Percentiles rank a stretch among this genome's conserved stretches.
Conservation (phyloP, 2,329 filamentous ascomycete species). For the Arthrobotrys megalospora region DNA sequence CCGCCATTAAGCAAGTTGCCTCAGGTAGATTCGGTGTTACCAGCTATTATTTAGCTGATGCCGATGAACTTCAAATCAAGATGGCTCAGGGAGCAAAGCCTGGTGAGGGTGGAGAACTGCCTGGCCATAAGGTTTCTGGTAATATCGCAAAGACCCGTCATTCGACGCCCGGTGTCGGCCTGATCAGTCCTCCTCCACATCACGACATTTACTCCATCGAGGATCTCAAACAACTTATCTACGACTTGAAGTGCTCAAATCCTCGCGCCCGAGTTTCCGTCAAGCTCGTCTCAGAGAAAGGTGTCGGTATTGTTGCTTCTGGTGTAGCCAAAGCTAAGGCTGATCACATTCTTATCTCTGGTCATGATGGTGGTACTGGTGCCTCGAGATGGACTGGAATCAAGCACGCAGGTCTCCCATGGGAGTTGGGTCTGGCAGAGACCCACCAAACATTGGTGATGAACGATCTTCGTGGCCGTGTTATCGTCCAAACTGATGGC, state of each 20-base stretch:
- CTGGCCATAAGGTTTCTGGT: slow-evolving; percentile 95
- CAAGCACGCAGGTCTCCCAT: slow-evolving; percentile 96
- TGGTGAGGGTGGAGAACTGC: slow-evolving; percentile 94
- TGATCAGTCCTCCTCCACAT: slow-evolving; percentile 95
- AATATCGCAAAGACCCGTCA: slow-evolving; percentile 94
- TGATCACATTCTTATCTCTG: slow-evolving; percentile 95
- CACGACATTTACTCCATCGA: slow-evolving; percentile 99
- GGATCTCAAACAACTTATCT: slow-evolving; percentile 97
- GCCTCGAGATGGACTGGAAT: slow-evolving; percentile 98
- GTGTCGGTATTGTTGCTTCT: slow-evolving; percentile 96
- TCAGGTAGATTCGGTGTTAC: slow-evolving; percentile 97
- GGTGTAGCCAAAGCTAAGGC: slow-evolving; percentile 98
- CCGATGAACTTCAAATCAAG: slow-evolving; percentile 98
- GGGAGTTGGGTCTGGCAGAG: slow-evolving; percentile 96
- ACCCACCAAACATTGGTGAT: slow-evolving; percentile 96
- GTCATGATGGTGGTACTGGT: slow-evolving; percentile 96
- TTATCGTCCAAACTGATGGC: slow-evolving; percentile 95
- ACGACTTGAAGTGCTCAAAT: slow-evolving; percentile 96
- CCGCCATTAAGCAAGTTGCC: slow-evolving; percentile 96
- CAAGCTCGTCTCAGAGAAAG: slow-evolving; percentile 97
- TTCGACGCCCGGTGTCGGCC: slow-evolving; percentile 94
- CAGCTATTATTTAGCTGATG: slow-evolving; percentile 92
- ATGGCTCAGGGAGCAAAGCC: slow-evolving; percentile 99
- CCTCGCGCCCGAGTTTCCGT: slow-evolving; percentile 92
- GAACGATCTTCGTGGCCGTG: slow-evolving; percentile 94